Conservation (phyloP, 768 basidiomycete species). For the Podaxis sp. region DNA sequence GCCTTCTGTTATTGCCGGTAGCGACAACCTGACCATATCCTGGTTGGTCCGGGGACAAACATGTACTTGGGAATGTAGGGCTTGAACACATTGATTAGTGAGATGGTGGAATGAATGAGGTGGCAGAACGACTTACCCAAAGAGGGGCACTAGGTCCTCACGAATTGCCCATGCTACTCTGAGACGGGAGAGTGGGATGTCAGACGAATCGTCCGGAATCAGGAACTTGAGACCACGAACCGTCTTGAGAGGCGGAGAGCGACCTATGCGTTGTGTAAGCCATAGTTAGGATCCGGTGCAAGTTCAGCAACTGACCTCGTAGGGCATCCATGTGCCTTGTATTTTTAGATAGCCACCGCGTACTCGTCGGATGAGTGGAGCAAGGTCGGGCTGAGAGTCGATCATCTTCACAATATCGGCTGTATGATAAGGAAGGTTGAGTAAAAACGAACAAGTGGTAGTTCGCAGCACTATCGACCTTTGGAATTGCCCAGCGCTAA, state of each 20-base stretch:
- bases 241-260: constrained; percentile 78
- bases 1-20: constrained; percentile 56
- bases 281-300: not conserved
- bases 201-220: constrained; percentile 13
- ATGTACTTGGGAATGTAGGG: constrained; percentile 81
- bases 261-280: constrained; percentile 45
- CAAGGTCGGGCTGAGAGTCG: constrained; percentile 87
- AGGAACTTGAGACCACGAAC: constrained; percentile 40
- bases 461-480: constrained; percentile 42
- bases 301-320: constrained; percentile 54
- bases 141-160: constrained; percentile 82
- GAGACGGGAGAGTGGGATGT: constrained; percentile 14
- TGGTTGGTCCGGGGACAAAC: constrained; percentile 81
- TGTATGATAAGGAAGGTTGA: constrained; percentile 25
- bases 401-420: constrained; percentile 94
- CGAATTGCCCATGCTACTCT: constrained; percentile 90
- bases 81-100: constrained; percentile 33
- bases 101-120: constrained; percentile 7
- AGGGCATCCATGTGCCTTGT: constrained; percentile 94
- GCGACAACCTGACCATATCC: constrained; percentile 85
- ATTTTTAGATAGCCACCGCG: constrained; percentile 90
- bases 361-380: constrained; percentile 77
- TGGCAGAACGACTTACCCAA: constrained; percentile 56
- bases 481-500: constrained; percentile 86
- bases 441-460: constrained; percentile 9